Evolutionary conservation across 2,329 filamentous ascomycete genomes (phyloP).

Genomic region (Penicillium sp.): DNA sequence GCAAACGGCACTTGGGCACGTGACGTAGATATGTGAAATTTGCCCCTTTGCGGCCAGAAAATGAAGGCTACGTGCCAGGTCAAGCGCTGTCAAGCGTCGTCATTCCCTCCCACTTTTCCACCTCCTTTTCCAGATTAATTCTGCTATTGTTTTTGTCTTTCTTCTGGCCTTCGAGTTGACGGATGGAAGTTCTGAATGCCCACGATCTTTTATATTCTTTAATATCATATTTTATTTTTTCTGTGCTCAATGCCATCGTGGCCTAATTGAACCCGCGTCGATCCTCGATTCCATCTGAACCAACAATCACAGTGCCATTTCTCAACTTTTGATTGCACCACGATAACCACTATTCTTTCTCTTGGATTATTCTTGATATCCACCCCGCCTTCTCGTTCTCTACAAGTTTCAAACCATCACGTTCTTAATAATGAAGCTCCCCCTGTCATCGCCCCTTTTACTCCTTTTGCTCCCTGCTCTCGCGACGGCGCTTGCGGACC

Average conservation of each 20-base stretch:
- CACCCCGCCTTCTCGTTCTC: neutral
- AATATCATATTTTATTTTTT: slow-evolving; percentile 1
- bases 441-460: slow-evolving; percentile 36
- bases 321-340: slow-evolving; percentile 1
- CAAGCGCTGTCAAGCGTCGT: slow-evolving; percentile 11
- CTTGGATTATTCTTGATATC: neutral
- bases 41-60: slow-evolving; percentile 27
- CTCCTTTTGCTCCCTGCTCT: slow-evolving; percentile 44
- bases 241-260: slow-evolving; percentile 18
- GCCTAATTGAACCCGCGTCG: slow-evolving; percentile 17
- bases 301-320: neutral
- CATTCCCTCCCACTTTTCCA: slow-evolving; percentile 10
- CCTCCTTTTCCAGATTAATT: slow-evolving; percentile 18
- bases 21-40: slow-evolving; percentile 13
- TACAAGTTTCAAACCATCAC: slow-evolving; percentile 5
- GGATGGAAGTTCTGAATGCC: neutral
- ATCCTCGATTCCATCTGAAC: slow-evolving; percentile 6
- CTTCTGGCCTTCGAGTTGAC: neutral
- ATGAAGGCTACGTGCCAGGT: slow-evolving; percentile 8
- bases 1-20: slow-evolving; percentile 23
- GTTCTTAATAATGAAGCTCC: slow-evolving; percentile 39
- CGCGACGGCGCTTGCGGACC: slow-evolving; percentile 31
- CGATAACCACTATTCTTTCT: neutral
- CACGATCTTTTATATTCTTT: slow-evolving; percentile 1
- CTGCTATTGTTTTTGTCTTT: slow-evolving; percentile 1